These are phyloP conservation scores for Boletus edulis DNA, from an alignment of 768 basidiomycete genomes.

Conservation along the genomic window DNA sequence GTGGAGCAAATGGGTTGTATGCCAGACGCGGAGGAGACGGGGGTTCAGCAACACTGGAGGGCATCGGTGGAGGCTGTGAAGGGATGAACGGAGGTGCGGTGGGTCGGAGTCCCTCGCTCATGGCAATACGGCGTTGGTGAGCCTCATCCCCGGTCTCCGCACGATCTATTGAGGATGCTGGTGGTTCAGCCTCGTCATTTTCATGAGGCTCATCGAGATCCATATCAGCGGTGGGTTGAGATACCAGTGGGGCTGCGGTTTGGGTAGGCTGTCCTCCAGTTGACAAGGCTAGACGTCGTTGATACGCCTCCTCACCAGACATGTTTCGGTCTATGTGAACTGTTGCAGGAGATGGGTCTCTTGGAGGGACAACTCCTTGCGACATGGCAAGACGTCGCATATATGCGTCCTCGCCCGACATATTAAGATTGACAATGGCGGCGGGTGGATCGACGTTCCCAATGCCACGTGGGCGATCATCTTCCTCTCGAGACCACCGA, in stretches of 20 bases:
- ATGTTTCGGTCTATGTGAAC: constrained; percentile 43
- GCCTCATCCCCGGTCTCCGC: constrained; percentile 65
- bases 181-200: constrained; percentile 2
- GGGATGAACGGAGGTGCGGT: constrained; percentile 30
- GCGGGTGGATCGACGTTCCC: constrained; percentile 27
- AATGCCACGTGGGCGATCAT: constrained; percentile 35
- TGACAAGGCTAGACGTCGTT: constrained; percentile 71
- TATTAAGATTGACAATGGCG: constrained; percentile 40
- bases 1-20: constrained; percentile 70
- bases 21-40: constrained; percentile 55
- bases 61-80: constrained; percentile 20
- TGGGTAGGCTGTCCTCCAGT: constrained; percentile 21
- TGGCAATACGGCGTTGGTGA: constrained; percentile 58
- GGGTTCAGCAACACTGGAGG: constrained; percentile 18
- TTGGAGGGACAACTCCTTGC: constrained; percentile 23
- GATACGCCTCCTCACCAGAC: constrained; percentile 80
- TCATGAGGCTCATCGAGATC: constrained; percentile 16
- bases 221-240: constrained; percentile 16
- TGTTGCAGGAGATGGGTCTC: constrained; percentile 30
- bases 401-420: constrained; percentile 81
- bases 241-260: constrained; percentile 23
- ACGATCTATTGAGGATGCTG: constrained; percentile 1
- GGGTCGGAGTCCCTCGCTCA: constrained; percentile 43
- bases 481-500: constrained; percentile 55
- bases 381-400: constrained; percentile 77